phyloP scores from a whole-genome alignment of 345 rosid genomes.

The Pseudoturritis turrita region DNA sequence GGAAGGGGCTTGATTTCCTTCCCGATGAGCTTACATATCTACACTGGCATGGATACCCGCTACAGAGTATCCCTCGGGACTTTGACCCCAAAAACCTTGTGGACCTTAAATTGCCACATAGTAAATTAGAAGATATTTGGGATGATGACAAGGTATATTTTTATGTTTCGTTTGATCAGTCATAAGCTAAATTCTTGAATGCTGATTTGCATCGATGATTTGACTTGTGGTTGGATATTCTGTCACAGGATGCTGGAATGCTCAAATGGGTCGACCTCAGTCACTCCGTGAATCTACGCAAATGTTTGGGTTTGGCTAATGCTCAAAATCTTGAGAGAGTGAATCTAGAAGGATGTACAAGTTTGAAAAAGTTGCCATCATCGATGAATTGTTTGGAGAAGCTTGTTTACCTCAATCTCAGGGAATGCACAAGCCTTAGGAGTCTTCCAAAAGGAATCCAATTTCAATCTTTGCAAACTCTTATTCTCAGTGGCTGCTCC shows the following conservation, averaged over 20 bases:
- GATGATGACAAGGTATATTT: conserved; percentile 20
- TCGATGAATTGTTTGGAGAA: conserved; percentile 16
- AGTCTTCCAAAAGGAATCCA: conserved; percentile 5
- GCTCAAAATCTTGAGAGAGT: conserved; percentile 29
- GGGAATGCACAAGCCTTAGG: conserved; percentile 26
- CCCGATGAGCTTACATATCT: conserved; percentile 30
- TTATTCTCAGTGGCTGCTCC: conserved; percentile 32
- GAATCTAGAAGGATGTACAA: conserved; percentile 27
- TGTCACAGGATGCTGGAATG: conserved; percentile 27
- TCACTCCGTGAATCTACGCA: conserved; percentile 3
- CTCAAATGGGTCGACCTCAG: conserved; percentile 29
- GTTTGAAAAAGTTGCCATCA: conserved; percentile 22
- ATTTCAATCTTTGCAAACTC: conserved; percentile 14
- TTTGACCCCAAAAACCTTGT: conserved; percentile 29
- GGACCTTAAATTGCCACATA: conserved; percentile 15
- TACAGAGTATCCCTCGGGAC: conserved; percentile 20
- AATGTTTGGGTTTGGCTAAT: conserved; percentile 24
- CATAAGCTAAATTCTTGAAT: neutral
- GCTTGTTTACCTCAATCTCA: conserved; percentile 25
- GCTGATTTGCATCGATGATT: neutral
- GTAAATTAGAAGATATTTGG: conserved; percentile 33
- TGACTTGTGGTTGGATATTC: neutral
- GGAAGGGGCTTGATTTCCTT: conserved; percentile 24
- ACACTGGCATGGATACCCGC: conserved; percentile 32
- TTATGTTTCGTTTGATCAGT: neutral